A percentile compares a stretch with the other conserved stretches of the same genome.
Conservation (phyloP, 495 filamentous ascomycete species). For the Massariosphaeria phaeospora region DNA sequence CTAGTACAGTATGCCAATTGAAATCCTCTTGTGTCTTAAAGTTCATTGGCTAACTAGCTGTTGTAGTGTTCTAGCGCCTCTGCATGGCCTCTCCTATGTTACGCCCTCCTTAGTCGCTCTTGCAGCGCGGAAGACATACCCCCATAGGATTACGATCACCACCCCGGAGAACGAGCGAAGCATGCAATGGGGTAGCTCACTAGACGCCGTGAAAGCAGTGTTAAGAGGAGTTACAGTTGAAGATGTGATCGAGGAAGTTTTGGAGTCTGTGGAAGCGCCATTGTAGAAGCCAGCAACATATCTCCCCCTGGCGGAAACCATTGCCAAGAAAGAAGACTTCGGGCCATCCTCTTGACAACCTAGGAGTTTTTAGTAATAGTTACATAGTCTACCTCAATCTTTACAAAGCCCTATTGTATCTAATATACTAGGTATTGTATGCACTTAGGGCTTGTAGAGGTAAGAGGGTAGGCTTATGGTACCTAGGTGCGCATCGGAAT, state of each 20-base stretch:
- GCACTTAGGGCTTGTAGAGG: too few relatives aligned
- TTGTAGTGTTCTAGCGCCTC: constrained; percentile 61
- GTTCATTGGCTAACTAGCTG: constrained; percentile 13
- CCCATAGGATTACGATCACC: constrained; percentile 70
- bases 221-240: constrained; percentile 66
- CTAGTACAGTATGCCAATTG: constrained; percentile 52
- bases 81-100: constrained; percentile 75
- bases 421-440: too few relatives aligned
- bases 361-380: too few relatives aligned
- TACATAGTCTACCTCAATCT: background rate
- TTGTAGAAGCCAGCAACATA: constrained; percentile 41
- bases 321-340: too few relatives aligned
- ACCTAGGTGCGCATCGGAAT: too few relatives aligned
- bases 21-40: background rate
- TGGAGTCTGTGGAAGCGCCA: constrained; percentile 65
- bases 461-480: too few relatives aligned
- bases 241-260: constrained; percentile 77
- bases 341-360: too few relatives aligned
- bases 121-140: constrained; percentile 83
- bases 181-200: constrained; percentile 86
- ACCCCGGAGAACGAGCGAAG: constrained; percentile 71
- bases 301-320: too few relatives aligned
- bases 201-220: constrained; percentile 58
- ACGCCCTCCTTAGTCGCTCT: constrained; percentile 80
- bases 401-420: too few relatives aligned